Conservation (phyloP, 345 rosid genomes). For the Eutrema heterophyllum region DNA sequence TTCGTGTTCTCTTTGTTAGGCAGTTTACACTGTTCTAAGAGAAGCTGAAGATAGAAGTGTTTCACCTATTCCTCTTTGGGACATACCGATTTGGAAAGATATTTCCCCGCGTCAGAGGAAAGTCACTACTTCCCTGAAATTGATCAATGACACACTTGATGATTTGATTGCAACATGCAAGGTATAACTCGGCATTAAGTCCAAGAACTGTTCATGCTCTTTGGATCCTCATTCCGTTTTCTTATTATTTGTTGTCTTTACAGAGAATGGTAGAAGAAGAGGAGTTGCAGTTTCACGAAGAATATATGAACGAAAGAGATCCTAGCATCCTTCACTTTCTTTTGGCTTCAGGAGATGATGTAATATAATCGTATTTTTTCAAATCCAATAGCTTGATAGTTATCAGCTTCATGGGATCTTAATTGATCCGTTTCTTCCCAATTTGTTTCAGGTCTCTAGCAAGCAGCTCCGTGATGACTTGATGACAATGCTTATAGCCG, state of each 20-base stretch:
- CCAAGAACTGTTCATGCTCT: background rate
- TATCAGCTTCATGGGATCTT: background rate
- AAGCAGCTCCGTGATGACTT: constrained; percentile 97
- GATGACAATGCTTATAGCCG: constrained; percentile 99
- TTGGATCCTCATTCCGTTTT: background rate
- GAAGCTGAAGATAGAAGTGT: constrained; percentile 98
- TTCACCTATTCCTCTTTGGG: constrained; percentile 90
- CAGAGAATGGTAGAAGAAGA: constrained; percentile 97
- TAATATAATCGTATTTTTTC: constrained; percentile 17
- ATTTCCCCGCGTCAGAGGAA: constrained; percentile 82
- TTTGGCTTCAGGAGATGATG: constrained; percentile 92
- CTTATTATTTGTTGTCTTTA: background rate
- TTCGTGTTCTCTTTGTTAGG: constrained; percentile 41
- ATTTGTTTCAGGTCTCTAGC: constrained; percentile 68
- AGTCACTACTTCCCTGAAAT: constrained; percentile 65
- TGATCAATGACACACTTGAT: constrained; percentile 72
- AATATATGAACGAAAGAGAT: constrained; percentile 91
- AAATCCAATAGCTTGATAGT: constrained; percentile 1
- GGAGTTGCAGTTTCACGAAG: constrained; percentile 83
- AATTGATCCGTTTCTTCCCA: constrained; percentile 3
- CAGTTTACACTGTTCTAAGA: constrained; percentile 82
- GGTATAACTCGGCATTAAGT: constrained; percentile 38
- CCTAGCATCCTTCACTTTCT: constrained; percentile 97
- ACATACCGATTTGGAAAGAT: constrained; percentile 91
- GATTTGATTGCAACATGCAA: constrained; percentile 81